Evolutionary conservation across 2,329 filamentous ascomycete genomes (phyloP), one percentile per base, ranked within the genome.

Genomic region (Coniosporium tulheliwenetii): DNA sequence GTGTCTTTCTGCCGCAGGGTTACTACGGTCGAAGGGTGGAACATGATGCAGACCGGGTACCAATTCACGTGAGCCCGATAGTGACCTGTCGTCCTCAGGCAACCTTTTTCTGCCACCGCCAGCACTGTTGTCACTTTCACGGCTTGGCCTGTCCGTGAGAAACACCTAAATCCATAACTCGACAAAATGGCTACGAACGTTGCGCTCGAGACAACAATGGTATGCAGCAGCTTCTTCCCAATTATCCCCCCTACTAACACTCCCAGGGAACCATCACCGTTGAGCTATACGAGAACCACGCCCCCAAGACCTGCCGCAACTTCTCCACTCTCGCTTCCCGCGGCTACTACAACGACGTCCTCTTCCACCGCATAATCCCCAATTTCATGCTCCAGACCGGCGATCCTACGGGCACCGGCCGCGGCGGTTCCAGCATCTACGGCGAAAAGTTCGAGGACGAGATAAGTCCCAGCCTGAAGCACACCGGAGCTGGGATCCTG

Each of bases 301-400:
- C 31, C 41, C 13, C 15, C 26, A 51, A 80, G 59, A 87, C 86
- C 16, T 93, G 85, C 73, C 74, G 72, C 45, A 94, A 96, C 71
- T 96, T 96, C 65, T 59, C 71, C 19, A 83, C 81, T 4, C 83
- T 96, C 40, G 77, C 79, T 14, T 67, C 73, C 46, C 74, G 86
- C 50, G 84, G 84, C 50, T 96, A 95, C 74, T 98, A 94, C 73
- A 76, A 91, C 65, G 68, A 65, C 57, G 76, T 83, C 44, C 66
- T 87, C 55, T 89, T 96, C 71, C 91, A 96, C 69, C 86, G 91
- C 59, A 79, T 96, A 52, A 96, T 98, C 55, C 79, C 85, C 40
- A 77, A 85, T 63, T 98, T 98, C 69, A 96, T 98, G 89, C 72
- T 93, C 43, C 89, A 96, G 66, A 84, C 81, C 46, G 87, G 89